Evolutionary conservation across 805 yeast species (phyloP), one percentile per base, ranked within the genome.

Genomic region (Teunomyces tritomae): DNA sequence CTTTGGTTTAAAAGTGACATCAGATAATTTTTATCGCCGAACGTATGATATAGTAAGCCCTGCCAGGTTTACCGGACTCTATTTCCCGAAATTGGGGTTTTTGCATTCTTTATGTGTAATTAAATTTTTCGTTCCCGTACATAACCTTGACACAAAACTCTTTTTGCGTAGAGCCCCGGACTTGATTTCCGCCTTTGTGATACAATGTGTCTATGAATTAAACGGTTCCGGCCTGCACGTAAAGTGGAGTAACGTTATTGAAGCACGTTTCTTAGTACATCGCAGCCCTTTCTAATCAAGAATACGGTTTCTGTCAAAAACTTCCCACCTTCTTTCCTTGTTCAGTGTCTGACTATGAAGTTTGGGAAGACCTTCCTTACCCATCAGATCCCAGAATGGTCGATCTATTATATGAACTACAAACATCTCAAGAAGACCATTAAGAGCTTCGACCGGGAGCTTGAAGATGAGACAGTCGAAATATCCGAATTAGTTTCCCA

Each of bases 321-420:
- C 36, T 14, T 33, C 16, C 39, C 29, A 5, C 24, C 24, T 5
- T 4, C 24, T 28, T 36, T 28, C 28, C 13, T 13, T 33, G 9
- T 14, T 33, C 20, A 20, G 24, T 20, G 24, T 6, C 24, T n/a
- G 16, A 46, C 24, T 36, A 86, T 86, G 92, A 86, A 86, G 74
- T 88, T 87, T 63, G 95, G 92, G 26, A 88, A 87, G 65, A 85
- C 89, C 3, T 66, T 88, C 55, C 70, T 82, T 28, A 75, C 87
- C 42, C 96, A 92, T 67, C 96, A 90, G 73, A 89, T 91, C 48
- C 97, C 97, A 3, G 96, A 90, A 67, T 92, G 98, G 98, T 76
- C 82, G 43, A 79, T 80, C 49, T 78, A 78, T 58, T 92, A 92
- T 61, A 79, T 92, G 76, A 87, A 89, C 68, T 92, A 92, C 68